phyloP scores from a whole-genome alignment of 352 stramenopile genomes.

The Phytophthora nicotianae region DNA sequence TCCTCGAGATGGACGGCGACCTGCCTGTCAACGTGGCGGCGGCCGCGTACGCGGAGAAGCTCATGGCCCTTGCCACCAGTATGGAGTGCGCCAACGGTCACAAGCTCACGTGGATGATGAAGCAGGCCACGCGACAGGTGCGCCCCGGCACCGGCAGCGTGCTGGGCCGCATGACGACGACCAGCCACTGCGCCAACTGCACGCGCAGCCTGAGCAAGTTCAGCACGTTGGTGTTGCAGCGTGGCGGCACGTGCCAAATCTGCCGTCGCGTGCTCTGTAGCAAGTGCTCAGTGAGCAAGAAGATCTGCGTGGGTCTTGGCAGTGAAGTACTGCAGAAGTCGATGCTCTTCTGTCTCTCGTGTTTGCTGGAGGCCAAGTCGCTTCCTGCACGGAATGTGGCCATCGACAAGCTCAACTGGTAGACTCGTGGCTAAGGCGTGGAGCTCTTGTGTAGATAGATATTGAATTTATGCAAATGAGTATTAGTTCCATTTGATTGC shows the following conservation, averaged over 20 bases:
- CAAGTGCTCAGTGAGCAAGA: constrained; percentile 48
- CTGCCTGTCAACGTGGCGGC: constrained; percentile 32
- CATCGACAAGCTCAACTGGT: constrained; percentile 34
- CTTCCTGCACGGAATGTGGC: constrained; percentile 31
- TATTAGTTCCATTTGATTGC: constrained; percentile 4
- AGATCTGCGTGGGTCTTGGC: constrained; percentile 38
- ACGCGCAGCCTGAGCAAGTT: constrained; percentile 40
- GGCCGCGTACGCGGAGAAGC: constrained; percentile 28
- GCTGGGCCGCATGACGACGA: constrained; percentile 21
- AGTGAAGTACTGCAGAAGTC: constrained; percentile 36
- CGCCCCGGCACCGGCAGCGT: constrained; percentile 16
- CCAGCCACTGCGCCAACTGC: constrained; percentile 39
- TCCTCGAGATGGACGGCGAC: constrained; percentile 39
- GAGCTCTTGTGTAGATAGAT: constrained; percentile 21
- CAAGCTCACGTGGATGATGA: constrained; percentile 48
- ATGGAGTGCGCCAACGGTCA: constrained; percentile 48
- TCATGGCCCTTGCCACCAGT: constrained; percentile 37
- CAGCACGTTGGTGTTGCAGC: constrained; percentile 34
- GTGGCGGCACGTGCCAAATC: constrained; percentile 38
- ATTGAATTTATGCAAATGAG: constrained; percentile 21
- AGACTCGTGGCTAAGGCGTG: constrained; percentile 1
- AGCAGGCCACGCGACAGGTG: constrained; percentile 33
- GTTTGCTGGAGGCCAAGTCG: constrained; percentile 50
- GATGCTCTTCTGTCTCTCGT: constrained; percentile 49
- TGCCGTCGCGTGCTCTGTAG: constrained; percentile 43